These are phyloP conservation scores for Venturiaceae sp. DNA, from an alignment of 2,329 filamentous ascomycete species.

Conservation along the genomic window DNA sequence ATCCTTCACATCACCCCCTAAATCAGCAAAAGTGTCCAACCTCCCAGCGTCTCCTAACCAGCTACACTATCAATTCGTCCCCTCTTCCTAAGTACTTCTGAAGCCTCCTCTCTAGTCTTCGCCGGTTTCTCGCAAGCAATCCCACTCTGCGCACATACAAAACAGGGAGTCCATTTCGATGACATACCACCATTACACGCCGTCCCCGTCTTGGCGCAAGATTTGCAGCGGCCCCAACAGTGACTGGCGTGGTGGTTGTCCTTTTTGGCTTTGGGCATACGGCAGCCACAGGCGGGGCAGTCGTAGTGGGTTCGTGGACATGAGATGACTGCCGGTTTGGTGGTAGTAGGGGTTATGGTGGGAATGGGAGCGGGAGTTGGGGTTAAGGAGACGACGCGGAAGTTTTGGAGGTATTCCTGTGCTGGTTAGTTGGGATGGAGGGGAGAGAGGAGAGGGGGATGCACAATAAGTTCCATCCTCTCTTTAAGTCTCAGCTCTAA, in stretches of 20 bases:
- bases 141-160: not conserved
- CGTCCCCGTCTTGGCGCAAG: not conserved
- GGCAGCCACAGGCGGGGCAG: not conserved
- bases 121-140: not conserved
- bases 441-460: too few relatives aligned
- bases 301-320: not conserved
- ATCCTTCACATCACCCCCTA: not conserved
- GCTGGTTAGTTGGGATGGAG: too few relatives aligned
- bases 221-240: not conserved
- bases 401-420: not conserved
- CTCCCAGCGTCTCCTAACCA: not conserved
- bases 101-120: not conserved
- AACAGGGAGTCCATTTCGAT: not conserved
- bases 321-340: not conserved
- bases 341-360: not conserved
- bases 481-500: not conserved
- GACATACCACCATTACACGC: not conserved
- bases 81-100: not conserved
- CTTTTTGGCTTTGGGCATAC: not conserved
- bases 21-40: not conserved
- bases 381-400: not conserved
- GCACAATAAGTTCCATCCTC: not conserved
- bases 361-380: not conserved
- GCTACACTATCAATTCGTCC: not conserved
- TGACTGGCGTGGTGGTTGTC: not conserved